Conservation (phyloP, 2,329 filamentous ascomycete genomes). For the Chaetomium olivaceum region DNA sequence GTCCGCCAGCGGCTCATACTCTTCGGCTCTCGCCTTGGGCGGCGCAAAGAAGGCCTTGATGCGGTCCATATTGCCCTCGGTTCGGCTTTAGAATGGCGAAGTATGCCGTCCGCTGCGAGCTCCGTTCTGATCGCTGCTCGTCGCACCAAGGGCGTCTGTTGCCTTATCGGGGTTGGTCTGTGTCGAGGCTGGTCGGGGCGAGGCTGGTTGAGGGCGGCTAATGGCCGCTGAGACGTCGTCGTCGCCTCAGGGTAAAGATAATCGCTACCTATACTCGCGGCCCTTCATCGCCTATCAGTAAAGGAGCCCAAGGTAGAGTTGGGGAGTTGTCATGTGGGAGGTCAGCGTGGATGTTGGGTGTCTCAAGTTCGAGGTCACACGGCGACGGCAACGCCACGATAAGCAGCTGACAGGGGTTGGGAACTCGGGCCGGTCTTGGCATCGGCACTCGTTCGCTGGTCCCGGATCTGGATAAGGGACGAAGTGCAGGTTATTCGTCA, state of each 20-base stretch:
- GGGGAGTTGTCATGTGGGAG: background rate
- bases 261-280: background rate
- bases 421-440: background rate
- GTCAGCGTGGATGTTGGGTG: background rate
- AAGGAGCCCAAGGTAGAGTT: background rate
- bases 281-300: background rate
- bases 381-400: background rate
- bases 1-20: conserved; percentile 37
- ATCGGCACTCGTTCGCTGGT: background rate
- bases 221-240: background rate
- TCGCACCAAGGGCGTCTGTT: background rate
- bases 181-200: background rate
- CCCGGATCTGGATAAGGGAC: too few relatives aligned
- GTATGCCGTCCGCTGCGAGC: background rate
- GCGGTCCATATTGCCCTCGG: conserved; percentile 40
- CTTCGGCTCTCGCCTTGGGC: conserved; percentile 32
- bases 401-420: background rate
- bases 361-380: background rate
- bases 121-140: background rate
- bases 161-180: too few relatives aligned
- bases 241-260: background rate
- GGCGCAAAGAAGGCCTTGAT: conserved; percentile 41
- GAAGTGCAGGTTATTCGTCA: too few relatives aligned
- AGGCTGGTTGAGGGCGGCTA: background rate
- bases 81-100: too few relatives aligned